Percentiles rank a stretch among this genome's conserved stretches.
Evolutionary conservation across 192 early-diverging fungal genomes (phyloP).

Genomic region (Pilobolus umbonatus): DNA sequence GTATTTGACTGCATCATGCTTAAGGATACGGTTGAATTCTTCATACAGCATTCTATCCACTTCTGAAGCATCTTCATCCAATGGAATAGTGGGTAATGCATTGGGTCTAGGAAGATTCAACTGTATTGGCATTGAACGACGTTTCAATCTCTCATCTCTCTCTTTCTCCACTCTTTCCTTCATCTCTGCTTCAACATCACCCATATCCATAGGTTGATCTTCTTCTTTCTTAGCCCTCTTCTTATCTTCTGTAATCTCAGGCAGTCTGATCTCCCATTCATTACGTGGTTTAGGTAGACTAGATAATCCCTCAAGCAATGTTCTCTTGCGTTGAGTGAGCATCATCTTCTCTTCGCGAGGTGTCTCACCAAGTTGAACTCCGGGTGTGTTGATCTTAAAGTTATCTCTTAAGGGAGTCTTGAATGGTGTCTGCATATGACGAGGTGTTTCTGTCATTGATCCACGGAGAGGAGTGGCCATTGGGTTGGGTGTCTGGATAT

Average conservation of each 20-base stretch:
- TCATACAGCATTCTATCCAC: slow-evolving; percentile 57
- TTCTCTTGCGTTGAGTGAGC: slow-evolving; percentile 59
- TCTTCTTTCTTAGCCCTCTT: slow-evolving; percentile 2
- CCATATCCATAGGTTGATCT: slow-evolving; percentile 54
- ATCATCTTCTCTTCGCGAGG: slow-evolving; percentile 60
- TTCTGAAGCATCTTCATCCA: slow-evolving; percentile 26
- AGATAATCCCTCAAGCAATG: slow-evolving; percentile 64
- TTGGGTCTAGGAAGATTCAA: slow-evolving; percentile 71
- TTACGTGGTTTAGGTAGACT: slow-evolving; percentile 84
- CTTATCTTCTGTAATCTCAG: slow-evolving; percentile 54
- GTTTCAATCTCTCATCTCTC: slow-evolving; percentile 46
- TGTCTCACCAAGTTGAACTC: slow-evolving; percentile 49
- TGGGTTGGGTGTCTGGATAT: slow-evolving; percentile 79
- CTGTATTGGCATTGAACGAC: slow-evolving; percentile 74
- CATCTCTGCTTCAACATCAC: slow-evolving; percentile 55
- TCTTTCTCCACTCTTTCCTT: slow-evolving; percentile 47
- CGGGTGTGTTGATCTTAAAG: slow-evolving; percentile 53
- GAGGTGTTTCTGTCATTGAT: slow-evolving; percentile 12
- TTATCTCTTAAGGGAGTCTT: slow-evolving; percentile 57
- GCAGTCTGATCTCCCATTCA: slow-evolving; percentile 88
- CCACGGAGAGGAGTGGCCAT: slow-evolving; percentile 43
- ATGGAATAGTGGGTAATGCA: slow-evolving; percentile 15
- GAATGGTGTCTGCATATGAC: slow-evolving; percentile 53
- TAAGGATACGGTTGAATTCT: slow-evolving; percentile 69
- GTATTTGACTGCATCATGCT: slow-evolving; percentile 65